Conservation (phyloP, 805 yeast species). For the Hanseniaspora lindneri region DNA sequence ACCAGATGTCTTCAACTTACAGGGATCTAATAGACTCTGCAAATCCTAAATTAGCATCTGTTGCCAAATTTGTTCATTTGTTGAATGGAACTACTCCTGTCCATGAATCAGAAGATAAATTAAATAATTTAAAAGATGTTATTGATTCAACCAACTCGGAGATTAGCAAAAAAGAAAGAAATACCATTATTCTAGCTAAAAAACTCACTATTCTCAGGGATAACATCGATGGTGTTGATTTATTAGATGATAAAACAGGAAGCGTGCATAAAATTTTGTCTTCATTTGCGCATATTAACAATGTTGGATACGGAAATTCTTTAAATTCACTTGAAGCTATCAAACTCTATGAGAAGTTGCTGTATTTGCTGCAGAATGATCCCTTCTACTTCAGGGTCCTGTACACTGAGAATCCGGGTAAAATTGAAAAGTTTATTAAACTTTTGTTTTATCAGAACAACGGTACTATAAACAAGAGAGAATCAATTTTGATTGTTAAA, state of each 20-base stretch:
- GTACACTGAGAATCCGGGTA: constrained; percentile 31
- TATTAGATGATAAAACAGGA: constrained; percentile 5
- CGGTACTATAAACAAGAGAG: constrained; percentile 37
- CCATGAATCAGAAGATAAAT: constrained; percentile 58
- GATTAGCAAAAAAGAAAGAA: constrained; percentile 61
- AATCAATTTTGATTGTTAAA: constrained; percentile 55
- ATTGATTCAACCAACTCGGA: constrained; percentile 58
- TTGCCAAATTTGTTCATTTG: constrained; percentile 63
- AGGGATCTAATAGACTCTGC: constrained; percentile 52
- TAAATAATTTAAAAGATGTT: constrained; percentile 54
- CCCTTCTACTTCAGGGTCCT: constrained; percentile 57
- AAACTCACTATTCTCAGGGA: constrained; percentile 68
- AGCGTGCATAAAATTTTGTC: constrained; percentile 16
- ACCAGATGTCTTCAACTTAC: constrained; percentile 60
- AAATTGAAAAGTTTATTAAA: constrained; percentile 25
- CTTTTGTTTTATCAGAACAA: constrained; percentile 26
- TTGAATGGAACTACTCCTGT: constrained; percentile 63
- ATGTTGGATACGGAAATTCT: constrained; percentile 8
- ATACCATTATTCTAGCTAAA: constrained; percentile 63
- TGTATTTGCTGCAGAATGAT: constrained; percentile 75
- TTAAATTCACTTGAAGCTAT: constrained; percentile 3
- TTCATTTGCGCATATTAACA: constrained; percentile 13
- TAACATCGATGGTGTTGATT: constrained; percentile 38
- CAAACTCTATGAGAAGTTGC: constrained; percentile 50
- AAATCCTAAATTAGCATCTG: constrained; percentile 68